Evolutionary conservation across 805 yeast genomes (phyloP).

Genomic region (Yarrowia deformans): DNA sequence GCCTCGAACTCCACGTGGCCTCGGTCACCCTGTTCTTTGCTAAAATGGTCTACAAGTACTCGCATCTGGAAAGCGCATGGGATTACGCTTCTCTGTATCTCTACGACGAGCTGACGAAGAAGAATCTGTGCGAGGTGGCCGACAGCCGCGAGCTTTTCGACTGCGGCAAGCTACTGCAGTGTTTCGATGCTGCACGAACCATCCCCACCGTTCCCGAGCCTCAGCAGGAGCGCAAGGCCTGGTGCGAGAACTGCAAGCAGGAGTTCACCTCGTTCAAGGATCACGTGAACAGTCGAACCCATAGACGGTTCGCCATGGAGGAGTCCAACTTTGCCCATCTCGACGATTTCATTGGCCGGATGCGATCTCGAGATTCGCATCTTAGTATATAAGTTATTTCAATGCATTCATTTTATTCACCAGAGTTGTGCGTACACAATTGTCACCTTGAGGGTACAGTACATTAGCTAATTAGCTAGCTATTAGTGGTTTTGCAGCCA

Average conservation of each 20-base stretch:
- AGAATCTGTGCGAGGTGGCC: background rate
- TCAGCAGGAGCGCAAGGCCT: conserved; percentile 37
- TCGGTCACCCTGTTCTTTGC: conserved; percentile 19
- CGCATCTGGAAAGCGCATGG: conserved; percentile 36
- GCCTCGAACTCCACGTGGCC: conserved; percentile 4
- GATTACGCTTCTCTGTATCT: conserved; percentile 23
- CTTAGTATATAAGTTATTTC: conserved; percentile 33
- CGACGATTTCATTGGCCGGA: conserved; percentile 29
- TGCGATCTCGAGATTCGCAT: conserved; percentile 20
- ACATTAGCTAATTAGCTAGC: no score
- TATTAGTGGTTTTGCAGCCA: no score
- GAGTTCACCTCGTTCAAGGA: conserved; percentile 40
- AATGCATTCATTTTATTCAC: conserved; percentile 35
- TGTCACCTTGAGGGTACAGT: no score
- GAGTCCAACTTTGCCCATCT: conserved; percentile 38
- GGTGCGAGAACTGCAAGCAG: conserved; percentile 41
- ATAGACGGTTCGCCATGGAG: conserved; percentile 39
- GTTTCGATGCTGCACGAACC: conserved; percentile 24
- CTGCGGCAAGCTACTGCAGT: conserved; percentile 2
- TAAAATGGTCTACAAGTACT: conserved; percentile 22
- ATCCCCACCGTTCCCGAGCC: conserved; percentile 18
- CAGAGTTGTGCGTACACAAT: no score
- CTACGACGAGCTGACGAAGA: conserved; percentile 23
- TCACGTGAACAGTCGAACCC: conserved; percentile 37
- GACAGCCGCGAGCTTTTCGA: conserved; percentile 18